Base-by-base conservation (phyloP, 495 filamentous ascomycete genomes). In the Baudoinia panamericana region DNA sequence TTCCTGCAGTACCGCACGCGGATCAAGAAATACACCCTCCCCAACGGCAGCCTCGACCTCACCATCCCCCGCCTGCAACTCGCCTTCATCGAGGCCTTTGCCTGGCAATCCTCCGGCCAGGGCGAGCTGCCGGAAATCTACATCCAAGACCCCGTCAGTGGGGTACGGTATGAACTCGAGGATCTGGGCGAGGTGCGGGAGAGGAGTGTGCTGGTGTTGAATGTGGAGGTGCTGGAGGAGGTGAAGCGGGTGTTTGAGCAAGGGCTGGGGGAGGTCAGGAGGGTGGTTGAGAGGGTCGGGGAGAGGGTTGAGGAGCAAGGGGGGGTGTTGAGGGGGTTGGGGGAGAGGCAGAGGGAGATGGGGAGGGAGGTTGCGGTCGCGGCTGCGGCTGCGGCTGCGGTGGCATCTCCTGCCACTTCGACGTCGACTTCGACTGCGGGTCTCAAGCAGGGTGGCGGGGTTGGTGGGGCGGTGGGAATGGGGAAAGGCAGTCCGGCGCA, bases 71-170 rank as follows among this genome's bases (percentile, higher is more conserved):
- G 85, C 9, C 62, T 97, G 41, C 90, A 96, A 54, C 70, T 96
- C 23, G 87, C 88, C n/a, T 97, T 97, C 58, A 97, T 97, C 50
- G 92, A 96, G 48, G 96, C 95, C 52, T 97, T 97, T 53, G 85
- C 86, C 5, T 97, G 93, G 85, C 95, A 90, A 50, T 93, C 86
- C 1, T 88, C 93, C 48, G 82, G 78, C 51, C 88, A 96, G 55
- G 90, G 92, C 17, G 90, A 97, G 53, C 66, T 97, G 21, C 90
- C 90, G 0, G 90, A 96, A 52, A 94, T 97, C 21, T 94, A 96
- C 58, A 87, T 97, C 27, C 92, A 97, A 59, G 90, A 97, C 58
- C 76, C 88, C 5, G 70, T 94, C 9, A 94, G 87, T 7, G 92
- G 90, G 4, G 82, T 95, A 18, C 82, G 90, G 16, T 84, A 99